Evolutionary conservation across 192 early-diverging fungal species (phyloP).

Genomic region (Geranomyces michiganensis): DNA sequence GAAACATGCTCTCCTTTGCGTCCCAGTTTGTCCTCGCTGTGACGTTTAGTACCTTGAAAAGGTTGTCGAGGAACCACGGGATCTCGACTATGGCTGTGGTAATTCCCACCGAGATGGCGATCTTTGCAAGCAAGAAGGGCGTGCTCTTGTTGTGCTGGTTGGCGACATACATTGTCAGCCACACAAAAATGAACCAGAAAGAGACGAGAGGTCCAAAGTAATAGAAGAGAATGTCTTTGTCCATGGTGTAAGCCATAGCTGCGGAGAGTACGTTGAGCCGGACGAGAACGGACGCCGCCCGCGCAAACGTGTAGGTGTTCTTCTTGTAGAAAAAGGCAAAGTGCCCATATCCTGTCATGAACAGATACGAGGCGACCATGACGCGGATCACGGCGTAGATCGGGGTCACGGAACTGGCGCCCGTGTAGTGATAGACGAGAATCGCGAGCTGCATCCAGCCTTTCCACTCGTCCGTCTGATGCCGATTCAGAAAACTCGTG

Average conservation of each 20-base stretch:
- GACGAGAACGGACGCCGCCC: constrained; percentile 65
- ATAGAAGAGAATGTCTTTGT: constrained; percentile 72
- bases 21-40: constrained; percentile 62
- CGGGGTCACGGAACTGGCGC: constrained; percentile 59
- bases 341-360: constrained; percentile 84
- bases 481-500: constrained; percentile 68
- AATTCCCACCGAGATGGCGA: constrained; percentile 44
- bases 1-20: constrained; percentile 71
- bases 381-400: constrained; percentile 77
- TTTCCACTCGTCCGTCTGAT: constrained; percentile 86
- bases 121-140: constrained; percentile 55
- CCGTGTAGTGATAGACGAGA: constrained; percentile 72
- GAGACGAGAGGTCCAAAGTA: constrained; percentile 79
- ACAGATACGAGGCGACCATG: constrained; percentile 76
- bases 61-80: constrained; percentile 44
- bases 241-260: constrained; percentile 66
- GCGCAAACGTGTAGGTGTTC: constrained; percentile 63
- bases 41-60: constrained; percentile 48
- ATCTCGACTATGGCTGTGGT: constrained; percentile 43
- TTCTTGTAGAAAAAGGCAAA: constrained; percentile 74
- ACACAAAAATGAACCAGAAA: constrained; percentile 72
- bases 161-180: constrained; percentile 63
- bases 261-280: constrained; percentile 72
- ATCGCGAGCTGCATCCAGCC: constrained; percentile 84
- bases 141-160: constrained; percentile 53